These are phyloP conservation scores for Biscogniauxia mediterranea DNA, from an alignment of 2,329 filamentous ascomycete genomes.

Conservation along the genomic window DNA sequence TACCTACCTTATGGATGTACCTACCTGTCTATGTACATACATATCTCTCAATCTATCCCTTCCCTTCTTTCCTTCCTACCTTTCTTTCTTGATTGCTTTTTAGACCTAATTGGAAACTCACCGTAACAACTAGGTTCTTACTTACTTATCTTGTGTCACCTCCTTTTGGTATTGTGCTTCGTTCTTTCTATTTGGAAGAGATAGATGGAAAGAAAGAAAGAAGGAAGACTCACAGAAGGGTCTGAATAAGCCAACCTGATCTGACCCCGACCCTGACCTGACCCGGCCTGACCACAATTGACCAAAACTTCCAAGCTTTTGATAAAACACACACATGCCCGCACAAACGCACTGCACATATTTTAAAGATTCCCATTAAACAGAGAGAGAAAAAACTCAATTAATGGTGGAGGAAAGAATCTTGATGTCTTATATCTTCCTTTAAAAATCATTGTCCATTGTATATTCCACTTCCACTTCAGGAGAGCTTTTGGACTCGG, in stretches of 20 bases:
- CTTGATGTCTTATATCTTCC: neutral
- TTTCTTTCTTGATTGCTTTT: no score
- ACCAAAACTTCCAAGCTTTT: constrained; percentile 9
- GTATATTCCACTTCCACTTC: neutral
- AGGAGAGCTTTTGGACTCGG: constrained; percentile 12
- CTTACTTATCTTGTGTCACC: no score
- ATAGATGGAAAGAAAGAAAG: neutral
- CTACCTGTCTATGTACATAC: no score
- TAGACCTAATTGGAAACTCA: no score
- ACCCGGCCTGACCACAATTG: neutral
- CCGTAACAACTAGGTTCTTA: no score
- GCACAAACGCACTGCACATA: no score
- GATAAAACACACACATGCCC: neutral
- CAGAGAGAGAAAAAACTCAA: neutral
- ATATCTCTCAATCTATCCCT: no score
- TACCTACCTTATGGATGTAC: no score
- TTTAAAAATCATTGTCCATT: neutral
- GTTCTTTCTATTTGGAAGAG: no score
- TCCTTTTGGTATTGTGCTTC: no score
- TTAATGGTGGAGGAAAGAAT: neutral
- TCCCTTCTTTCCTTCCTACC: no score
- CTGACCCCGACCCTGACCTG: neutral
- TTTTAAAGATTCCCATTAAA: no score
- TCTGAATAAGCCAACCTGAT: neutral
- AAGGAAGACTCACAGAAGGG: neutral